Evolutionary conservation across 306 rosid genomes (phyloP), one percentile per base, ranked within the genome.

Genomic region (Vicia villosa): DNA sequence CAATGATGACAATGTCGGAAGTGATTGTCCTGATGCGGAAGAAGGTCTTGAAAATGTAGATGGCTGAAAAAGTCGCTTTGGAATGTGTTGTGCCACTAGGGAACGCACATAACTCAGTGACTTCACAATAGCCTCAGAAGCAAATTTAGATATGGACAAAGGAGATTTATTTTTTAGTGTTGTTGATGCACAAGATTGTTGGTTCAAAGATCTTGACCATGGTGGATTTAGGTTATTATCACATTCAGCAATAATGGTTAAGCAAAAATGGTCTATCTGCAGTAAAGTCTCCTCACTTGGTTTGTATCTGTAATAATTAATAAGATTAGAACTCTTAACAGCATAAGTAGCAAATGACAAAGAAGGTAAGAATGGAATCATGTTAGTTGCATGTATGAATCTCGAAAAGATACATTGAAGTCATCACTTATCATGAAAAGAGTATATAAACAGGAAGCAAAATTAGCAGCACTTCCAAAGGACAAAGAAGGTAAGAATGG

Each of bases 261-360:
- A 80, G 82, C 99, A 95, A 88, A 95, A 95, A 19, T 95, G 95
- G 82, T 91, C 99, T 68, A 95, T 87, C 84, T 87, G 97, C 81
- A 84, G 79, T 78, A 95, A 80, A 28, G 97, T 91, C 76, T 95
- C 99, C 83, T 84, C 93, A 22, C 89, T 84, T 21, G 99, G 96
- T 86, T 87, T 95, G 81, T 95, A 95, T 78, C 99, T 95, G 89
- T 57, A 81, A 36, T 37, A 46, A 69, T 34, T 21, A 46, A 73
- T 77, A 77, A 75, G 69, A 17, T 40, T 36, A 37, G 30, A 73
- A 79, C 72, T 40, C 74, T 65, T 32, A 40, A 62, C 28, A 55
- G 38, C 38, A 34, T 34, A 34, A 34, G 38, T 6, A 34, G 38
- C 38, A 34, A 34, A 34, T 34, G 38, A 7, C 38, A 34, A 34